Conservation (phyloP, 306 rosid species). For the Herpetospermum pedunculosum region DNA sequence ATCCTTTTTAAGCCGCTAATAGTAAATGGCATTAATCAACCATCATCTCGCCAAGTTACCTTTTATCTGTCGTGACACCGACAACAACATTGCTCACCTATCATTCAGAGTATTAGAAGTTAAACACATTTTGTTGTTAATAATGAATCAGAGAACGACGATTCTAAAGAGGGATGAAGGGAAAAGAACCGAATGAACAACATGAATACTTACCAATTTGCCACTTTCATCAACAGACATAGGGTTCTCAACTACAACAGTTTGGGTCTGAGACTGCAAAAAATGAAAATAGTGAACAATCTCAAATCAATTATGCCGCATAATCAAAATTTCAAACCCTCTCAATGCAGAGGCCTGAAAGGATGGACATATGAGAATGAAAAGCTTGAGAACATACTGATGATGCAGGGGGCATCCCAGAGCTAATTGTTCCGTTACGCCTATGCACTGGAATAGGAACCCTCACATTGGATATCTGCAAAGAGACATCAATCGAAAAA, state of each 20-base stretch:
- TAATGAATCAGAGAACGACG: not conserved
- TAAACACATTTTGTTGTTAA: not conserved
- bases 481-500: not conserved
- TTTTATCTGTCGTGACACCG: conserved; percentile 84
- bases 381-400: conserved; percentile 38
- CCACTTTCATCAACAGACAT: conserved; percentile 92
- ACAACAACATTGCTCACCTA: conserved; percentile 98
- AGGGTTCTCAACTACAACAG: conserved; percentile 95
- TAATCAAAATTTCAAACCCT: not conserved
- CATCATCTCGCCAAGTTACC: conserved; percentile 18
- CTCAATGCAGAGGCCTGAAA: not conserved
- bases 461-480: conserved; percentile 57
- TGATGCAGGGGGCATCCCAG: conserved; percentile 66
- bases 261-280: conserved; percentile 60
- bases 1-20: not conserved
- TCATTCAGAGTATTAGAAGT: conserved; percentile 13
- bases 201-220: conserved; percentile 51
- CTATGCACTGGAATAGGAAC: conserved; percentile 74
- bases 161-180: not conserved
- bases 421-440: conserved; percentile 50
- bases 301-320: conserved; percentile 4
- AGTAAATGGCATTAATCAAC: conserved; percentile 1
- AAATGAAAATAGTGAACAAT: conserved; percentile 11
- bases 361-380: not conserved
- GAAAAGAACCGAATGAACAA: conserved; percentile 6